Conservation (phyloP, 192 early-diverging fungal genomes). For the Umbelopsis isabellina region DNA sequence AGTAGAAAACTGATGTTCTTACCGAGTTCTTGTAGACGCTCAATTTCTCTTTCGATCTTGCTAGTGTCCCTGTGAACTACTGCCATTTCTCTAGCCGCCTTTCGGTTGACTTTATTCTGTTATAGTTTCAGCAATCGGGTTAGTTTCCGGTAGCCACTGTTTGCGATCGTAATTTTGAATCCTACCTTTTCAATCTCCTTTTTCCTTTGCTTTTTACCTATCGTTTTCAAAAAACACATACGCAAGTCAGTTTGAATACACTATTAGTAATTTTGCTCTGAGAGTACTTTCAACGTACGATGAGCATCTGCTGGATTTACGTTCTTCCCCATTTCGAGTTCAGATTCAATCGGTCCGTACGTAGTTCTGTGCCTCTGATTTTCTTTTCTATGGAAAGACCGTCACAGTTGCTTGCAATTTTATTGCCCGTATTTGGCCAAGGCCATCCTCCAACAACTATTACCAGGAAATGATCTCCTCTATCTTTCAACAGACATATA, state of each 20-base stretch:
- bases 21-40: constrained; percentile 50
- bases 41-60: constrained; percentile 57
- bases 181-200: constrained; percentile 40
- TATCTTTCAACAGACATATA: too few species aligned
- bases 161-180: background rate
- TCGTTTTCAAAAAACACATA: background rate
- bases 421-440: too few species aligned
- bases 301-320: constrained; percentile 42
- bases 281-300: constrained; percentile 21
- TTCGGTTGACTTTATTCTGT: constrained; percentile 70
- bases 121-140: background rate
- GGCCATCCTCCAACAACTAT: too few species aligned
- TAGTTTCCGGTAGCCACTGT: background rate
- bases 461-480: too few species aligned
- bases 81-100: constrained; percentile 53
- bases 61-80: constrained; percentile 59
- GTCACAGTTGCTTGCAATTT: background rate
- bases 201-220: constrained; percentile 41
- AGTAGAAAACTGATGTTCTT: background rate
- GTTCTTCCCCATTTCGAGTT: constrained; percentile 21
- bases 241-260: background rate
- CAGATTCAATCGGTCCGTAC: background rate
- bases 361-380: too few species aligned
- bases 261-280: background rate
- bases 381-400: background rate